Base-by-base conservation (phyloP, 495 filamentous ascomycete species). In the Podospora fimiseda region DNA sequence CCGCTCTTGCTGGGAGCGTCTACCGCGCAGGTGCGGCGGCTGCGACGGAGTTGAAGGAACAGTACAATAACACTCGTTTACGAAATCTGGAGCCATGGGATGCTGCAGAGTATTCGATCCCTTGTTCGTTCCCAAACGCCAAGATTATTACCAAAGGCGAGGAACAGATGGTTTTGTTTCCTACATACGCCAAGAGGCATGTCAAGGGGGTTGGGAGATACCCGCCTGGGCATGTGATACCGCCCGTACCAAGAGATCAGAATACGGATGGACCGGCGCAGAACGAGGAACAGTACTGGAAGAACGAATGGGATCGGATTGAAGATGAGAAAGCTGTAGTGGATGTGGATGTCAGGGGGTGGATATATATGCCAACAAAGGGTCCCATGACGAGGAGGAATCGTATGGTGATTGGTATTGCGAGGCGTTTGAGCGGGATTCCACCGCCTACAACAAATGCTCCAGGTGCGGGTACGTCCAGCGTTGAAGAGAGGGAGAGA, bases 111-210 rank as follows among this genome's bases (percentile, higher is more conserved):
- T 63, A 70, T 15, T 76, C 79, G 22, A 85, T 86, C n/a, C 85
- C 87, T 0, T 87, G 84, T 1, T 77, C 85, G 3, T 96, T 90
- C 59, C 88, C 89, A 1, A 84, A 94, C 57, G 85, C 89, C 15
- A 80, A 85, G 11, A 85, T 96, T 47, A 81, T 86, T 18, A 76
- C 82, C 7, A 85, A 80, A 37, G 90, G 87, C 18, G 81, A 87
- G 56, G 92, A 96, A 69, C 88, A 96, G 72, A 87, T 99, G 82
- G 78, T 97, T 9, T 60, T 97, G 13, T 99, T 96, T 62, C 93
- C 93, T 7, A 92, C 88, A 60, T 94, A 97, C 71, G 87, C 88
- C 40, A 75, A 88, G 65, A 77, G 76, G 60, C 78, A 94, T 67
- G 63, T 76, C n/a, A 81, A 76, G 59, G 60, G 59, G 52, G 64